A percentile compares a stretch with the other conserved stretches of the same genome.
These are phyloP conservation scores for Cornus controversa DNA, from an alignment of 148 eudicot species.

Conservation along the genomic window DNA sequence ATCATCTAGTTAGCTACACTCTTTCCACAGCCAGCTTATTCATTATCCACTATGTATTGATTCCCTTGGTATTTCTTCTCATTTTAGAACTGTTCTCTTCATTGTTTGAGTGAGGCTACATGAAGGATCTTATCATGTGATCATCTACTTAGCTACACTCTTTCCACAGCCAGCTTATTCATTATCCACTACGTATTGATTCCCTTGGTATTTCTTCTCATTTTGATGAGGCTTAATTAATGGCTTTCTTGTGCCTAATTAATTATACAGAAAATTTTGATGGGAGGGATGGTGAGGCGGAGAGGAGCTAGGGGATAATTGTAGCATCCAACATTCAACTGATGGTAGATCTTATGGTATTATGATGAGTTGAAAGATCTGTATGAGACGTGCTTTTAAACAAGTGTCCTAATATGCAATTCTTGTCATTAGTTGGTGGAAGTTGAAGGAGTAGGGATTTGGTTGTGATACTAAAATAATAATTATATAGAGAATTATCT, in stretches of 20 bases:
- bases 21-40: background rate
- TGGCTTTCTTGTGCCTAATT: background rate
- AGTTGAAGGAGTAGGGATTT: no score
- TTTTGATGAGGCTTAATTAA: background rate
- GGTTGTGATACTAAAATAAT: no score
- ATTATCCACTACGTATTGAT: background rate
- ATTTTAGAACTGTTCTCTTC: background rate
- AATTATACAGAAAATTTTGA: background rate
- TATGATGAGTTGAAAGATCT: no score
- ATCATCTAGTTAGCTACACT: background rate
- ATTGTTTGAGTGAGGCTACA: background rate
- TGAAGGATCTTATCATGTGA: background rate
- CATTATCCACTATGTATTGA: background rate
- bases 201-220: background rate
- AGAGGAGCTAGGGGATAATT: no score
- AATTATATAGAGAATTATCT: no score
- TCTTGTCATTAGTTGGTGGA: no score
- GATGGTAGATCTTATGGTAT: no score
- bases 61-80: background rate
- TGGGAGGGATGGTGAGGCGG: background rate
- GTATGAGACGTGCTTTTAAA: no score
- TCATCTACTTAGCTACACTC: background rate
- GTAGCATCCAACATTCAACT: no score
- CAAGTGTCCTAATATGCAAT: no score
- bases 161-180: background rate